Percentiles rank a stretch among this genome's conserved stretches.
Evolutionary conservation across 108 stramenopile genomes (phyloP).

Genomic region (Nitzschia sp.): DNA sequence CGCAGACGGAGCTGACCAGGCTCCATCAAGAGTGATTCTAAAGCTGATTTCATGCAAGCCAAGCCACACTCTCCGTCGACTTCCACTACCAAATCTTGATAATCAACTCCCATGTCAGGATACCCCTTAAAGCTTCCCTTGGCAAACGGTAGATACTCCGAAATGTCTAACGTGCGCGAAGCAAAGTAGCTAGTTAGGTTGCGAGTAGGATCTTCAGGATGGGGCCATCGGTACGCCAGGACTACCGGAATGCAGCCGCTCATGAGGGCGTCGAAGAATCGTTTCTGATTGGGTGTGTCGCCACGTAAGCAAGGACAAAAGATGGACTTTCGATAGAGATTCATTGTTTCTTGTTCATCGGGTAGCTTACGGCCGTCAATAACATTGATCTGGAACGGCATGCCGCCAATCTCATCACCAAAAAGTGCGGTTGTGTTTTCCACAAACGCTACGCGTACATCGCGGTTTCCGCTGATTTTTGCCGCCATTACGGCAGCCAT

Average conservation of each 20-base stretch:
- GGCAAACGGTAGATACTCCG: no score
- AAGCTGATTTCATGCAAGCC: no score
- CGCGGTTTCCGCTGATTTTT: background rate
- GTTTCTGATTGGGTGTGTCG: conserved; percentile 42
- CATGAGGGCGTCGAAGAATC: conserved; percentile 55
- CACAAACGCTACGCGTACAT: background rate
- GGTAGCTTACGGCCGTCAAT: background rate
- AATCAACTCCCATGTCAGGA: no score
- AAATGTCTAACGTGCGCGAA: no score
- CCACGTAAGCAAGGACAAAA: conserved; percentile 45
- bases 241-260: conserved; percentile 57
- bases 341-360: background rate
- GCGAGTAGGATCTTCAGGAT: no score
- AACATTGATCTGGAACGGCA: conserved; percentile 25
- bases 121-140: no score
- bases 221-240: no score
- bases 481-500: conserved; percentile 9
- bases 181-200: no score
- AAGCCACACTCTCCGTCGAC: no score
- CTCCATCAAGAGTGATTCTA: no score
- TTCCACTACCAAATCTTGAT: no score
- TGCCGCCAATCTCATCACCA: conserved; percentile 31
- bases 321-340: conserved; percentile 36
- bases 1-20: no score
- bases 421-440: background rate